Evolutionary conservation across 2,329 filamentous ascomycete species (phyloP), one percentile per base, ranked within the genome.

Genomic region (Tolypocladium pustulatum): DNA sequence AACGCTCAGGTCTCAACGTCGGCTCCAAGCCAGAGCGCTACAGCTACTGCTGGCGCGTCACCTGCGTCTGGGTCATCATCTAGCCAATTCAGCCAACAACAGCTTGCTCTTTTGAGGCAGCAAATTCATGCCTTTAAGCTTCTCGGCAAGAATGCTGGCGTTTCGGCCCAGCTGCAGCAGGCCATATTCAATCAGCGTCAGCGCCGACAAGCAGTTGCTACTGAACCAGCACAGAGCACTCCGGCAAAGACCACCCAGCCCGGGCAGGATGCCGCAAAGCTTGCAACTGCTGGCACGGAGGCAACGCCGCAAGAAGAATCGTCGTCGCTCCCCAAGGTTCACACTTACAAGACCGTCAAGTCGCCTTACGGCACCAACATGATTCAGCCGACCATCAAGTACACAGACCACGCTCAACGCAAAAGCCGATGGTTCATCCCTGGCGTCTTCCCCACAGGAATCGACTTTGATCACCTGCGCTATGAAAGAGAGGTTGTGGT

Each of bases 61-160:
- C 54, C 71, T 54, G 64, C 67, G 61, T 63, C 65, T n/a, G 61
- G 65, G 56, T 61, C 65, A 55, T 64, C 73, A n/a, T 73, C 72
- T 27, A 80, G 81, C 56, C 85, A 85, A 61, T 92, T 96, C 70
- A 87, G 86, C 15, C 81, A 83, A 30, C 89, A 94, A 59, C 94
- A 99, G 71, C 77, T 96, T 53, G 80, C 82, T 30, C 84, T 90
- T 51, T 77, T 99, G 12, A 82, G 90, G 61, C 87, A 89, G 64
- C 94, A 99, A 71, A 96, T 97, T 56, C 81, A 88, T 65, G 92
- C 93, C 0, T 97, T 97, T 75, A 95, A 95, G 73, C 81, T 91
- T 64, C 79, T 99, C 4, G 88, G 90, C 6, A 95, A 94, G 73
- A 96, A 96, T 65, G 80, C 88, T 17, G 88, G 91, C 0, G 84